Conservation (phyloP, 2,329 filamentous ascomycete genomes). For the Meredithiella fracta region DNA sequence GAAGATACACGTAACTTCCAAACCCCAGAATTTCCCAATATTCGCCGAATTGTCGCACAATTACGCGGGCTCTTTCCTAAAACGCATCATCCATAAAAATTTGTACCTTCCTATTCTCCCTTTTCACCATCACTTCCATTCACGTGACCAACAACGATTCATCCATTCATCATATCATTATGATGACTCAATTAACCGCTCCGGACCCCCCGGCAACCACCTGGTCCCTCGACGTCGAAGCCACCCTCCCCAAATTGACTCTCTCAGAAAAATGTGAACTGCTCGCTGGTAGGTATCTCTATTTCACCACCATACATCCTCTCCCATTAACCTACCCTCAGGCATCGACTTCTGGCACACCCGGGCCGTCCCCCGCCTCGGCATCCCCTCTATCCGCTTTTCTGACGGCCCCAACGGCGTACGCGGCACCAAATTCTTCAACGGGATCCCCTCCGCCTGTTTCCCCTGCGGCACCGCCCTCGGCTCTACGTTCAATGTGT, state of each 20-base stretch:
- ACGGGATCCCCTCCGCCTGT: slow-evolving; percentile 47
- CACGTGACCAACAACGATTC: background rate
- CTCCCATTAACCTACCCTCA: slow-evolving; percentile 37
- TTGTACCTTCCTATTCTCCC: background rate
- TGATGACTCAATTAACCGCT: background rate
- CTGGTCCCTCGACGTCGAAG: slow-evolving; percentile 31
- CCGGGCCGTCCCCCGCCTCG: slow-evolving; percentile 35
- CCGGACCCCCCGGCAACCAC: background rate
- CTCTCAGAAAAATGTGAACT: slow-evolving; percentile 63
- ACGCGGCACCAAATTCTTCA: slow-evolving; percentile 44
- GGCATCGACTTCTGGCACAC: slow-evolving; percentile 47
- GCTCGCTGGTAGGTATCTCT: slow-evolving; percentile 44
- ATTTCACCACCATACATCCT: slow-evolving; percentile 20
- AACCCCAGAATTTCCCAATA: too few species aligned
- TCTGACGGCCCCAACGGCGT: slow-evolving; percentile 70
- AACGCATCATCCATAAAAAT: background rate
- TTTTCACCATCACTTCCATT: background rate
- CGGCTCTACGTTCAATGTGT: slow-evolving; percentile 63
- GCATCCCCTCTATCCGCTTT: slow-evolving; percentile 58
- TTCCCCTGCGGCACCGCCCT: slow-evolving; percentile 69
- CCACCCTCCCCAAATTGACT: slow-evolving; percentile 51
- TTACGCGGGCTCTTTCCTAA: background rate
- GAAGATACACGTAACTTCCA: background rate
- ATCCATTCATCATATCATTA: too few species aligned
- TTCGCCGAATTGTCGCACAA: background rate